These are phyloP conservation scores for Coemansia sp. DNA, from an alignment of 192 early-diverging fungal species.

Conservation along the genomic window DNA sequence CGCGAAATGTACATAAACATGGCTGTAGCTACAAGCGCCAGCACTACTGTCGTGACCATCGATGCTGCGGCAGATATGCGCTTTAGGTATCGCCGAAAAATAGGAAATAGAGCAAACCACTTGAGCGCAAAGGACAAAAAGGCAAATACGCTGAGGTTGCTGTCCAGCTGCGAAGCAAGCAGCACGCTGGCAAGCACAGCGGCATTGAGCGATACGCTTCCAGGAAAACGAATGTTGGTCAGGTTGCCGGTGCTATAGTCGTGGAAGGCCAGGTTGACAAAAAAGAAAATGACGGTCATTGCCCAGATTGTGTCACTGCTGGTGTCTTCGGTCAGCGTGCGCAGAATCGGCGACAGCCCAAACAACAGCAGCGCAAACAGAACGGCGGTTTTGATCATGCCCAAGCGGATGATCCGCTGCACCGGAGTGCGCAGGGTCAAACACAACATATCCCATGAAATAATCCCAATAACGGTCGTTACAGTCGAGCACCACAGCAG, in stretches of 20 bases:
- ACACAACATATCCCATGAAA: conserved; percentile 64
- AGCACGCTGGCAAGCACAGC: conserved; percentile 93
- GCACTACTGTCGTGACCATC: conserved; percentile 56
- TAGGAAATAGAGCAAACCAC: conserved; percentile 95
- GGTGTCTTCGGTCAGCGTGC: conserved; percentile 86
- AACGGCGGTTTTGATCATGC: conserved; percentile 61
- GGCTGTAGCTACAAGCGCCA: conserved; percentile 61
- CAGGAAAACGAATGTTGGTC: conserved; percentile 71
- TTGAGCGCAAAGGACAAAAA: conserved; percentile 84
- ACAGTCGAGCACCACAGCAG: conserved; percentile 61
- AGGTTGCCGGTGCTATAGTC: conserved; percentile 66
- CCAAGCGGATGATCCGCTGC: conserved; percentile 40
- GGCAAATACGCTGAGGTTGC: conserved; percentile 83
- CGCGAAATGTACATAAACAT: conserved; percentile 71
- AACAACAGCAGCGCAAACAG: conserved; percentile 76
- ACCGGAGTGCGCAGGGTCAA: conserved; percentile 30
- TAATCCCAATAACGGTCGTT: conserved; percentile 63
- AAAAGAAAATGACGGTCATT: conserved; percentile 76
- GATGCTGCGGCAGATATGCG: conserved; percentile 58
- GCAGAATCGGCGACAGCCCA: conserved; percentile 85
- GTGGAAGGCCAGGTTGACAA: conserved; percentile 86
- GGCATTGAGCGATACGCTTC: conserved; percentile 95
- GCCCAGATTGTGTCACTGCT: conserved; percentile 95
- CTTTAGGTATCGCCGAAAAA: conserved; percentile 77
- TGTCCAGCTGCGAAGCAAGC: conserved; percentile 79